phyloP scores from a whole-genome alignment of 345 rosid genomes.

The Carallia brachiata region DNA sequence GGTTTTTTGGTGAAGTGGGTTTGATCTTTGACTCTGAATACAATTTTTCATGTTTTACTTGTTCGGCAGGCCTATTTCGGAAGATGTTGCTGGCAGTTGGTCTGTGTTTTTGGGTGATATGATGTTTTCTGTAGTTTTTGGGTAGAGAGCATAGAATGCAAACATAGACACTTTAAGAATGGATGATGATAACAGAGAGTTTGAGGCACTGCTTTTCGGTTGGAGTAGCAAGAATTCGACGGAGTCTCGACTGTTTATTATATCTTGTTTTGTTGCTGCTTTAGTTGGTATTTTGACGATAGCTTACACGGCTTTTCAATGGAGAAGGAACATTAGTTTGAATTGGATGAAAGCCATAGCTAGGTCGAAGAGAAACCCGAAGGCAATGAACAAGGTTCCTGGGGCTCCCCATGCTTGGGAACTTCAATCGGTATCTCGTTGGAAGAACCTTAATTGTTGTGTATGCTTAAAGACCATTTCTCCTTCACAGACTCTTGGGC shows the following conservation, averaged over 20 bases:
- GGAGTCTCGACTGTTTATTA: constrained; percentile 57
- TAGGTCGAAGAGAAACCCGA: constrained; percentile 85
- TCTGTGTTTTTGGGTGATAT: background rate
- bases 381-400: constrained; percentile 71
- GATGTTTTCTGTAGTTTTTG: background rate
- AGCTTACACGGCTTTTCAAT: constrained; percentile 85
- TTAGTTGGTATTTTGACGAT: constrained; percentile 81
- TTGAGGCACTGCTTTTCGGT: constrained; percentile 42
- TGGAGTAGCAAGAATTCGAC: constrained; percentile 50
- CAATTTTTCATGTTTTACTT: too few relatives aligned
- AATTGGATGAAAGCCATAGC: constrained; percentile 96
- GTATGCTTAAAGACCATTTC: constrained; percentile 76
- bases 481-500: constrained; percentile 65
- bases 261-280: constrained; percentile 69
- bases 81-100: background rate
- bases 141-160: constrained; percentile 21
- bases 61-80: too few relatives aligned
- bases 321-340: constrained; percentile 92
- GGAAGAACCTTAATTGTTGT: constrained; percentile 80
- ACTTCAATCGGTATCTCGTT: constrained; percentile 59
- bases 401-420: constrained; percentile 74
- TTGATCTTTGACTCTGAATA: too few relatives aligned
- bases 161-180: constrained; percentile 31
- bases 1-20: too few relatives aligned
- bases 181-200: constrained; percentile 60